Conservation (phyloP, 2,329 filamentous ascomycete species). For the Xylariaceae sp. region DNA sequence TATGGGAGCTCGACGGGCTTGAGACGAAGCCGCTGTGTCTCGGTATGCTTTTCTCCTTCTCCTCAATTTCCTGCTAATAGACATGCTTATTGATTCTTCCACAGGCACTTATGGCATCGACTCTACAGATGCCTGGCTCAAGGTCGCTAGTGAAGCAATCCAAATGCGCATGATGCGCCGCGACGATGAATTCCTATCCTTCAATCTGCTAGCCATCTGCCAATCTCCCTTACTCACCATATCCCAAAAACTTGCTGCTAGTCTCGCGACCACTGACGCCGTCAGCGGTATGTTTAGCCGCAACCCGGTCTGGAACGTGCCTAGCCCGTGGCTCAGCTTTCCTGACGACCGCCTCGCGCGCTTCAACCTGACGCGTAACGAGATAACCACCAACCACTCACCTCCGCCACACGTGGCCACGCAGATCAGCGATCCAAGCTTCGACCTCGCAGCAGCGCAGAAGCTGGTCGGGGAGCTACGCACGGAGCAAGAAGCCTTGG, state of each 20-base stretch:
- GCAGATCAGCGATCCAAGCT: constrained; percentile 7
- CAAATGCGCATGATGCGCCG: constrained; percentile 69
- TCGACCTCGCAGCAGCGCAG: constrained; percentile 38
- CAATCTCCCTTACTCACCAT: constrained; percentile 65
- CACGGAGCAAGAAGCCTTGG: constrained; percentile 49
- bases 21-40: constrained; percentile 72
- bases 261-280: constrained; percentile 47
- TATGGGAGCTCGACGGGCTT: constrained; percentile 91
- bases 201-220: constrained; percentile 78
- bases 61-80: not conserved
- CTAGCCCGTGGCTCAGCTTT: constrained; percentile 27
- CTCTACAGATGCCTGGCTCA: constrained; percentile 66
- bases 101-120: constrained; percentile 45
- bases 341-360: constrained; percentile 25
- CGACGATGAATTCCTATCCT: constrained; percentile 69
- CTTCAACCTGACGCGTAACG: constrained; percentile 23
- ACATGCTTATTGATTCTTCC: constrained; percentile 34
- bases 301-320: constrained; percentile 49
- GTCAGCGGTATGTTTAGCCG: constrained; percentile 48
- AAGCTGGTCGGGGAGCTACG: constrained; percentile 48
- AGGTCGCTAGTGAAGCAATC: constrained; percentile 68
- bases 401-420: not conserved
- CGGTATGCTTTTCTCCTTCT: constrained; percentile 50
- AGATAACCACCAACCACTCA: constrained; percentile 11
- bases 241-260: constrained; percentile 52